These are phyloP conservation scores for Thelonectria discophora DNA, from an alignment of 2,329 filamentous ascomycete species.

Conservation along the genomic window DNA sequence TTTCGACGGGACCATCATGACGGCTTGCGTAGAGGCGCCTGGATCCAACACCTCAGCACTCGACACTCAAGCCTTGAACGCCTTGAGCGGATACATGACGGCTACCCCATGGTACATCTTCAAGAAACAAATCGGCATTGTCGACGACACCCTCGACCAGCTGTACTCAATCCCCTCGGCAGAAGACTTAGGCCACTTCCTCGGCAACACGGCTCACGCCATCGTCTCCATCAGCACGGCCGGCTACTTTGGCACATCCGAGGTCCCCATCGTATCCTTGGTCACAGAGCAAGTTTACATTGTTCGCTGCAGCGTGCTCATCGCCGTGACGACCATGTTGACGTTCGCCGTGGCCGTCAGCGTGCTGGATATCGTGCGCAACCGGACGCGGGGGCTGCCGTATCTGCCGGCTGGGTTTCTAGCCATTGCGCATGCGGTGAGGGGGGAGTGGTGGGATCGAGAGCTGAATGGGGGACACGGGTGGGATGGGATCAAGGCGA, in stretches of 20 bases:
- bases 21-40: conserved; percentile 10
- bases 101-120: conserved; percentile 38
- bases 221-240: conserved; percentile 34
- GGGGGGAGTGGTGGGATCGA: conserved; percentile 33
- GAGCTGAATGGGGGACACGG: conserved; percentile 25
- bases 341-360: conserved; percentile 23
- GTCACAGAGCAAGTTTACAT: conserved; percentile 33
- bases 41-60: conserved; percentile 25
- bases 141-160: conserved; percentile 30
- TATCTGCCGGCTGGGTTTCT: conserved; percentile 33
- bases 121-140: conserved; percentile 24
- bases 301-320: conserved; percentile 30
- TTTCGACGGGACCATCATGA: conserved; percentile 35
- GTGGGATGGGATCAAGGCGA: conserved; percentile 20
- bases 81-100: conserved; percentile 31
- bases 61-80: conserved; percentile 27
- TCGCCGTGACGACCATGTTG: conserved; percentile 28
- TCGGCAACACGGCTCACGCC: conserved; percentile 35
- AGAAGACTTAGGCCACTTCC: conserved; percentile 32
- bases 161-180: conserved; percentile 35
- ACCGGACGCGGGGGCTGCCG: conserved; percentile 25
- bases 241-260: conserved; percentile 32
- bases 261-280: conserved; percentile 19
- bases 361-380: conserved; percentile 31
- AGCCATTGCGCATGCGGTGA: conserved; percentile 31